Evolutionary conservation across 345 rosid species (phyloP), one percentile per base, ranked within the genome.

Genomic region (Lepidium aucheri): DNA sequence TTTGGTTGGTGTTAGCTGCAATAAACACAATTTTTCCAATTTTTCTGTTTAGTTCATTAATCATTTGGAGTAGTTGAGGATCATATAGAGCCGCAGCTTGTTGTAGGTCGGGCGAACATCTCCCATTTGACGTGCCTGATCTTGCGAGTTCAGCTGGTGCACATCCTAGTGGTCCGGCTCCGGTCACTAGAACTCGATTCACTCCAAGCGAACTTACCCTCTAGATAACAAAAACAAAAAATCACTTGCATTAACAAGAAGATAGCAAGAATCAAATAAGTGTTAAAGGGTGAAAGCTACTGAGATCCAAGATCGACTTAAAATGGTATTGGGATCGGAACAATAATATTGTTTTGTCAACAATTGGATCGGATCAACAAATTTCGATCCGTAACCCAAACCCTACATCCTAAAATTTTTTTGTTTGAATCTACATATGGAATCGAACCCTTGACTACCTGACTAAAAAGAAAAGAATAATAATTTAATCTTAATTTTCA

Each of bases 151-250:
- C 98, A 0, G 93, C 86, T 0, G 95, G 98, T 20, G 78, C 93
- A 56, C 98, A 92, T 0, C 95, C 97, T 62, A 92, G 3, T 8
- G 95, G 98, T 49, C 98, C 95, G 0, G 90, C 84, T 8, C 97
- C 98, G 0, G 93, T 89, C 82, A 92, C 98, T 36, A 92, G 51
- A 41, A 92, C 93, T 77, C 88, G 80, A 14, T 93, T 69, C 13
- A 88, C 98, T 58, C 98, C 97, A 28, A 92, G 69, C 8, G 79
- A 76, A 57, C 82, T 65, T 26, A 83, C 22, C 56, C 81, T 86
- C 97, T 87, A 78, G 30, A 28, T 28, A 28, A 28, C 32, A 63
- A 47, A 8, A 46, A 13, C 28, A 38, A 12, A 60, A 7, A 47
- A 3, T 20, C n/a, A 9, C 39, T 4, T 10, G 9, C 15, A 51